Conservation (phyloP, 306 rosid species). For the Benincasa hispida region DNA sequence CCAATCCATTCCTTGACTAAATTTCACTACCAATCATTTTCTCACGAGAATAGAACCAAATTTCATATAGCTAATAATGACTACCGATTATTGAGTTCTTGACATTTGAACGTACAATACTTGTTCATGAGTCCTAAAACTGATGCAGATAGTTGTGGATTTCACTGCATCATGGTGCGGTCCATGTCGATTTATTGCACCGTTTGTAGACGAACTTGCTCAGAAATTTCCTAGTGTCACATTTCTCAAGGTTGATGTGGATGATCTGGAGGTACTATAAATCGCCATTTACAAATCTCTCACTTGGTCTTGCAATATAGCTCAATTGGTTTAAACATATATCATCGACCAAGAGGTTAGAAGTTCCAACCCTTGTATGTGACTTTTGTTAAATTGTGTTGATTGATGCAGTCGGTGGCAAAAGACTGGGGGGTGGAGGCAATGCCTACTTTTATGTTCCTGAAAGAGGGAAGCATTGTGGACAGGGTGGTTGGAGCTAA, state of each 20-base stretch:
- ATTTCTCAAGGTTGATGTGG: slow-evolving; percentile 82
- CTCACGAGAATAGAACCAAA: neutral
- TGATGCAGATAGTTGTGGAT: slow-evolving; percentile 56
- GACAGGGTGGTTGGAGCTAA: slow-evolving; percentile 82
- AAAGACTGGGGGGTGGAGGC: slow-evolving; percentile 94
- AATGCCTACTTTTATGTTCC: slow-evolving; percentile 85
- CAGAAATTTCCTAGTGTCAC: slow-evolving; percentile 38
- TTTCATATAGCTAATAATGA: neutral
- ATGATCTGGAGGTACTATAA: slow-evolving; percentile 59
- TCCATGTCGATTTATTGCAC: slow-evolving; percentile 83
- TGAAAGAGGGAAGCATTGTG: slow-evolving; percentile 70
- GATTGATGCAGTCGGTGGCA: slow-evolving; percentile 50
- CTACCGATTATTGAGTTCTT: neutral
- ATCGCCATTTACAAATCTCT: neutral
- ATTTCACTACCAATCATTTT: neutral
- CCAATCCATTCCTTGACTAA: neutral
- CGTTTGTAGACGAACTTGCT: slow-evolving; percentile 66
- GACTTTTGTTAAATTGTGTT: neutral
- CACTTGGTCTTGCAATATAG: neutral
- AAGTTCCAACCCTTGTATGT: too few species aligned
- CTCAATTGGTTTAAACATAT: neutral
- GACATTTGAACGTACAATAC: neutral
- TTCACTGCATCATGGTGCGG: slow-evolving; percentile 98
- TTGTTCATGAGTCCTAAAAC: neutral
- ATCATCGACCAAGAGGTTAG: too few species aligned